phyloP scores from a whole-genome alignment of 2,329 filamentous ascomycete species.

The Colletotrichum musae region DNA sequence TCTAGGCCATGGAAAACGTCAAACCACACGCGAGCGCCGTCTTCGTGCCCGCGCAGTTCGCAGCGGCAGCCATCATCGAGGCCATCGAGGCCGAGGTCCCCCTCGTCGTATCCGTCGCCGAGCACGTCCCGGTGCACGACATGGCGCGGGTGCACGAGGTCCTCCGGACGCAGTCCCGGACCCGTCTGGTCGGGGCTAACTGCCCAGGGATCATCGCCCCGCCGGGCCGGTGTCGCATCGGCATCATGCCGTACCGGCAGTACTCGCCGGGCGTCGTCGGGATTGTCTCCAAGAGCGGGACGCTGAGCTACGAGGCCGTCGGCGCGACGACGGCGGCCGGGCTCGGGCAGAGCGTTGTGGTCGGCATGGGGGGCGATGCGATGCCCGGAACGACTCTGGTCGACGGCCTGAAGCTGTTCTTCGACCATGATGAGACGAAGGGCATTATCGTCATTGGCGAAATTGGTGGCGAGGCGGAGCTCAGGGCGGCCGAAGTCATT shows the following conservation, averaged over 20 bases:
- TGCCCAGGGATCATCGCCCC: constrained; percentile 85
- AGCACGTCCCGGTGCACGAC: constrained; percentile 85
- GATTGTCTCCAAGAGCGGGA: constrained; percentile 86
- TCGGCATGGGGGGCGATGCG: constrained; percentile 84
- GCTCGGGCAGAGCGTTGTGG: constrained; percentile 81
- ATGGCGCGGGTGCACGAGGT: constrained; percentile 80
- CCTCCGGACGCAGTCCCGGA: constrained; percentile 78
- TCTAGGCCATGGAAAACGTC: constrained; percentile 51
- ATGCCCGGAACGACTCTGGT: constrained; percentile 81
- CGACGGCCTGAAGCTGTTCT: constrained; percentile 78
- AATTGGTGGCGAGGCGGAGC: constrained; percentile 78
- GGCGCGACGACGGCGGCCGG: constrained; percentile 81
- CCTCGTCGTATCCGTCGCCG: constrained; percentile 83
- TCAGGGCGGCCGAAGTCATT: constrained; percentile 81
- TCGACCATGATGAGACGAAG: constrained; percentile 77
- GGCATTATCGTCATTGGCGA: constrained; percentile 82
- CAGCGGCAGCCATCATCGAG: constrained; percentile 78
- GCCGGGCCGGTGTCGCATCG: constrained; percentile 68
- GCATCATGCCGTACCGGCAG: constrained; percentile 59
- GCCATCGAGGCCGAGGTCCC: constrained; percentile 84
- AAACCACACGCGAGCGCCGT: constrained; percentile 79
- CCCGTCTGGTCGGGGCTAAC: constrained; percentile 84
- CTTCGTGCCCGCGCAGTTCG: constrained; percentile 79
- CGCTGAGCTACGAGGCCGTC: constrained; percentile 84
- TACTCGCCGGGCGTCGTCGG: constrained; percentile 74